These are phyloP conservation scores for Podaxis carcinomalis DNA, from an alignment of 768 basidiomycete genomes.

Conservation along the genomic window DNA sequence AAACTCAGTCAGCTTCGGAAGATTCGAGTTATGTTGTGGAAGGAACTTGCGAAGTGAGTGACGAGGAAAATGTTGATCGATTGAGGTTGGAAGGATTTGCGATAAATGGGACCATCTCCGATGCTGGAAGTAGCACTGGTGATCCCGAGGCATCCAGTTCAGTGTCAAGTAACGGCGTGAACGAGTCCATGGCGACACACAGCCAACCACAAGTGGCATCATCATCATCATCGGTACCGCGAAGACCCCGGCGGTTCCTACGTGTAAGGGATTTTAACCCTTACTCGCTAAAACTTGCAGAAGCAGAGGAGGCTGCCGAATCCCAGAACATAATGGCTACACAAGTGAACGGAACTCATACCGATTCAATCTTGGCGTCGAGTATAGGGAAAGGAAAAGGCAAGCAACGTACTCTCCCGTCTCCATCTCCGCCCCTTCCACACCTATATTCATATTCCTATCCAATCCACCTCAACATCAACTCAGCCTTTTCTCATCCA, in stretches of 20 bases:
- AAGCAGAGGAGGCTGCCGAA: background rate
- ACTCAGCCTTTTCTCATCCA: background rate
- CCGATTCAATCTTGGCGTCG: background rate
- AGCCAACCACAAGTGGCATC: background rate
- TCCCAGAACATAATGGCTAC: background rate
- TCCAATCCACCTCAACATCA: background rate
- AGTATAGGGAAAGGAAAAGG: constrained; percentile 20
- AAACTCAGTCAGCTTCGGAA: background rate
- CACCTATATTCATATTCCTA: background rate
- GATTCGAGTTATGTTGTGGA: background rate
- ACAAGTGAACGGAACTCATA: background rate
- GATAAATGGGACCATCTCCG: background rate
- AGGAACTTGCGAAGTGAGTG: background rate
- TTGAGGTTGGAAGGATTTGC: background rate
- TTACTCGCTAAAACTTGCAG: constrained; percentile 22
- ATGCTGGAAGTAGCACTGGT: background rate
- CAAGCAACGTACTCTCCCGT: constrained; percentile 16
- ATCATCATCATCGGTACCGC: background rate
- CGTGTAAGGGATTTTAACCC: constrained; percentile 30
- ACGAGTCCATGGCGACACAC: background rate
- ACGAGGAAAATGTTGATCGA: background rate
- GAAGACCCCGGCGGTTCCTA: constrained; percentile 18
- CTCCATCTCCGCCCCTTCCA: background rate
- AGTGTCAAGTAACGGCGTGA: background rate
- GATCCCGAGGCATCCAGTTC: background rate